Evolutionary conservation across 768 basidiomycete species (phyloP).

Genomic region (Boletus reticuloceps): DNA sequence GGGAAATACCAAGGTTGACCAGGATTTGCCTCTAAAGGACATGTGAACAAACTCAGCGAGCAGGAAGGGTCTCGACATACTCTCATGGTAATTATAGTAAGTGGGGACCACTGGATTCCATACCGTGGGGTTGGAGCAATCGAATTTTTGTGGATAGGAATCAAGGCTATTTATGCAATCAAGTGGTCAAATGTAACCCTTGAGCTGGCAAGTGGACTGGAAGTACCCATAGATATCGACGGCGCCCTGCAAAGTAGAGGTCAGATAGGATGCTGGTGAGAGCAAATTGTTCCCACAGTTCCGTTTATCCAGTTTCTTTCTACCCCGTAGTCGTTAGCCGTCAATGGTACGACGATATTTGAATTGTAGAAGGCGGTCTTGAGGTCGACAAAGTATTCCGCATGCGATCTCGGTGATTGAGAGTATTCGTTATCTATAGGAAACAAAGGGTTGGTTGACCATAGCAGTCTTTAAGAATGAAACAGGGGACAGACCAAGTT

Average conservation of each 20-base stretch:
- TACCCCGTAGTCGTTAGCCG: conserved; percentile 68
- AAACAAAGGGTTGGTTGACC: neutral
- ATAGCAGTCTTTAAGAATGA: neutral
- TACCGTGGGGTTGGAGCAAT: conserved; percentile 67
- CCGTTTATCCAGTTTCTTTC: conserved; percentile 66
- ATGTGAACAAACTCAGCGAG: conserved; percentile 21
- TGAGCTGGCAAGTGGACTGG: neutral
- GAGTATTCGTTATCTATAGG: conserved; percentile 71
- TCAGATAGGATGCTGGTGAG: conserved; percentile 1
- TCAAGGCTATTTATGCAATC: conserved; percentile 44
- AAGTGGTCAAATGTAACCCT: neutral
- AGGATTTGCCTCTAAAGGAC: conserved; percentile 40
- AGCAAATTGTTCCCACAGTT: conserved; percentile 41
- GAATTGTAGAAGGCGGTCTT: conserved; percentile 53
- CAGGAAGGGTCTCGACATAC: conserved; percentile 10
- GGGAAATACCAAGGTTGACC: conserved; percentile 70
- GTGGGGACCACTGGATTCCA: conserved; percentile 67
- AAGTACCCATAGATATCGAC: conserved; percentile 67
- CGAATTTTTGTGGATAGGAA: conserved; percentile 75
- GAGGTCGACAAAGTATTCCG: conserved; percentile 64
- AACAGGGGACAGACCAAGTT: conserved; percentile 43
- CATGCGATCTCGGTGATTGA: conserved; percentile 42
- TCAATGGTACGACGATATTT: conserved; percentile 64
- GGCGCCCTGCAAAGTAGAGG: conserved; percentile 45
- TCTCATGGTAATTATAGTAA: conserved; percentile 63